Evolutionary conservation across 768 basidiomycete species (phyloP), one percentile per base, ranked within the genome.

Genomic region (Cytidiella melzeri): DNA sequence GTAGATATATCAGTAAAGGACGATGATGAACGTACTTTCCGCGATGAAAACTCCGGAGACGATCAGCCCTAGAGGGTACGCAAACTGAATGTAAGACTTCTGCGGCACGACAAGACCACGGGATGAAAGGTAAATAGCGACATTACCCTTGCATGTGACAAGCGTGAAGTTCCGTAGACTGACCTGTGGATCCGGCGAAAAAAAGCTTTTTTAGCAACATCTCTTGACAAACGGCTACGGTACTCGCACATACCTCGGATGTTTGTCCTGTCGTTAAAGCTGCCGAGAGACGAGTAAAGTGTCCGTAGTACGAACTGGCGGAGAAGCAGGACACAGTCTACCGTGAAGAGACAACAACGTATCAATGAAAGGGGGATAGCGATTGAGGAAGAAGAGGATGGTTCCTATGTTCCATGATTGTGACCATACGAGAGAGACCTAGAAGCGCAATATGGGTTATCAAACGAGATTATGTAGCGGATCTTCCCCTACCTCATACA

Each of bases 361-460:
- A 50, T 71, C 69, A 18, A 71, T 52, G 47, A 70, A 69, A 4
- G 71, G 71, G 9, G 69, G 55, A 50, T 72, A 72, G 25, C 71
- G 65, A 55, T 72, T 72, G 34, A 70, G 54, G 28, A 68, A 60
- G 59, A 70, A 72, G 6, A 72, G 56, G 23, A 65, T 30, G 2
- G 64, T 61, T 19, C 66, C 64, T 23, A 67, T 38, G 5, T 62
- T 54, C 52, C 64, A 57, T 3, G 66, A 60, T 41, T 57, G 47
- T 13, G 50, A 60, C 70, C 69, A 70, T 15, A 68, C 65, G 44
- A 66, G 62, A 38, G 64, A 61, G 11, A 70, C 57, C 69, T 70
- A 47, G 34, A 23, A 26, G 12, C 10, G 13, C 40, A 41, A 20
- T 18, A 36, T 36, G 11, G 21, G n/a, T n/a, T n/a, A n/a, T n/a